phyloP scores from a whole-genome alignment of 1,139 yeast genomes.

The Suhomyces terraborum region DNA sequence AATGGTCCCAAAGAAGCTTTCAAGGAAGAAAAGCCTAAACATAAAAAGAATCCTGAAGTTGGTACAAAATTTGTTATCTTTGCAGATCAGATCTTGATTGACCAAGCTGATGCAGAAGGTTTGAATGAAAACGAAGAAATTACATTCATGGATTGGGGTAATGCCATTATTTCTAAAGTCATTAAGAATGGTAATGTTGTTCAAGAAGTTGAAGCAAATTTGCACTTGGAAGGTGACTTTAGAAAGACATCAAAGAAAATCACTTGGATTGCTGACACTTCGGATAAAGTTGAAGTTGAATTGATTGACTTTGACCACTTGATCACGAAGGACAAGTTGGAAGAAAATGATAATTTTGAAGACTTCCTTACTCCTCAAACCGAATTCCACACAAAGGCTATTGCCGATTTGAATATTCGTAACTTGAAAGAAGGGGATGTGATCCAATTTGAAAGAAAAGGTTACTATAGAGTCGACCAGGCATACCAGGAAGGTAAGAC shows the following conservation, averaged over 20 bases:
- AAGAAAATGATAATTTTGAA: constrained; percentile 92
- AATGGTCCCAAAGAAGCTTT: constrained; percentile 69
- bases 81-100: constrained; percentile 67
- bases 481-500: constrained; percentile 58
- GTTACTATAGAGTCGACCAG: constrained; percentile 85
- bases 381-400: constrained; percentile 76
- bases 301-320: constrained; percentile 93
- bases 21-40: constrained; percentile 81
- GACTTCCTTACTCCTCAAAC: constrained; percentile 89
- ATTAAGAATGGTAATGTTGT: constrained; percentile 57
- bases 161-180: constrained; percentile 76
- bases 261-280: constrained; percentile 92
- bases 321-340: constrained; percentile 93
- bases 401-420: constrained; percentile 80
- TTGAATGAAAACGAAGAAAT: constrained; percentile 79
- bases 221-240: constrained; percentile 96
- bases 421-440: constrained; percentile 81
- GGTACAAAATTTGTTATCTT: constrained; percentile 81
- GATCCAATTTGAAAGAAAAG: constrained; percentile 96
- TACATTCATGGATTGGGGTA: constrained; percentile 99
- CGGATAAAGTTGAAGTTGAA: constrained; percentile 68
- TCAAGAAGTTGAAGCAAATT: constrained; percentile 69
- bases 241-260: constrained; percentile 93
- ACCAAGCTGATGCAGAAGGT: constrained; percentile 84
- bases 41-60: constrained; percentile 91